Conservation (phyloP, 2,329 filamentous ascomycete species). For the Geosmithia putterillii region DNA sequence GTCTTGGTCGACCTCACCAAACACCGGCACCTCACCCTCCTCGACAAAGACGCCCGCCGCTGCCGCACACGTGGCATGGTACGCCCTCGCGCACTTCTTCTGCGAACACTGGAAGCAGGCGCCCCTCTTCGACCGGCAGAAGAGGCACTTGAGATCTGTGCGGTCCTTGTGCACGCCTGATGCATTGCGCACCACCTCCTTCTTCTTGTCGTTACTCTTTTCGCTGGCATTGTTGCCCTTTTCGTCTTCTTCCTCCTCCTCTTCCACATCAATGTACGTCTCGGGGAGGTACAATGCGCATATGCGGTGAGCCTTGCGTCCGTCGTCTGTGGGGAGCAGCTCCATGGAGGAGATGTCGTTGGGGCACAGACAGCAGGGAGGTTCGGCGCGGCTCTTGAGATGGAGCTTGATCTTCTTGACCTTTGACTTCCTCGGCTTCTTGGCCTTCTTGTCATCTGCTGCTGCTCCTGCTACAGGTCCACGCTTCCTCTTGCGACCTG, state of each 20-base stretch:
- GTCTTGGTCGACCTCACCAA: slow-evolving; percentile 77
- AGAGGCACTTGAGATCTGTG: slow-evolving; percentile 85
- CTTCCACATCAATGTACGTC: slow-evolving; percentile 64
- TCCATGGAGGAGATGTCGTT: slow-evolving; percentile 76
- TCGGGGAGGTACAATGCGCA: slow-evolving; percentile 89
- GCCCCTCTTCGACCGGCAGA: slow-evolving; percentile 88
- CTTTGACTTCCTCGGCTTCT: slow-evolving; percentile 34
- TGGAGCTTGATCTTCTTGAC: slow-evolving; percentile 74
- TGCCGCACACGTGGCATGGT: slow-evolving; percentile 89
- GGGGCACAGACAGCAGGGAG: slow-evolving; percentile 84
- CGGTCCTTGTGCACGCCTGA: slow-evolving; percentile 76
- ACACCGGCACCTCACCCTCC: slow-evolving; percentile 72
- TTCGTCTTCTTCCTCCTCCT: slow-evolving; percentile 60
- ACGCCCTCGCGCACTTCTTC: slow-evolving; percentile 86
- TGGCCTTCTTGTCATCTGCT: slow-evolving; percentile 3
- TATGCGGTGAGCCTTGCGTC: slow-evolving; percentile 72
- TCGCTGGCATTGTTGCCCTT: too few species aligned
- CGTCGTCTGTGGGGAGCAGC: slow-evolving; percentile 78
- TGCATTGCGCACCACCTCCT: slow-evolving; percentile 67
- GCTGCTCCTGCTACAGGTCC: slow-evolving; percentile 5
- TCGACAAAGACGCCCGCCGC: slow-evolving; percentile 89
- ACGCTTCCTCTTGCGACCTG: slow-evolving; percentile 48
- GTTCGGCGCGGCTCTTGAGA: slow-evolving; percentile 56
- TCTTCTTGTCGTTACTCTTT: slow-evolving; percentile 53
- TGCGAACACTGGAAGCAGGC: slow-evolving; percentile 94